Percentiles rank a stretch among this genome's conserved stretches.
These are phyloP conservation scores for Neoboletus magnificus DNA, from an alignment of 768 basidiomycete species.

Conservation along the genomic window DNA sequence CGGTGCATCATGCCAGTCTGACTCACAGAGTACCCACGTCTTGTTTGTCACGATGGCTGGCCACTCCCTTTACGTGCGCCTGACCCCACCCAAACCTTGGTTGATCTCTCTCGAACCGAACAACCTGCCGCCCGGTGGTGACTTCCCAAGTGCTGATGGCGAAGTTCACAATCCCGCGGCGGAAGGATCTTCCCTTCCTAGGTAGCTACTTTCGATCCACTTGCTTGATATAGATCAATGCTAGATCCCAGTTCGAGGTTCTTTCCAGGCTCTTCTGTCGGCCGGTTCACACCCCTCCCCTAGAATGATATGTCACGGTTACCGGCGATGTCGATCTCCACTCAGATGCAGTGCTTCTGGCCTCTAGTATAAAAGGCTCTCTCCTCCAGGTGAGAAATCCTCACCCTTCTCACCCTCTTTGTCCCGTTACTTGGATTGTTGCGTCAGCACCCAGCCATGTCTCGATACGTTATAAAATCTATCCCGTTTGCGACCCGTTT, in stretches of 20 bases:
- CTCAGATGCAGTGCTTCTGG: neutral
- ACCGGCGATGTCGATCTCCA: neutral
- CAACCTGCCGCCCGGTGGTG: neutral
- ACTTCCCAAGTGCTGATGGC: neutral
- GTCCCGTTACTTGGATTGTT: neutral
- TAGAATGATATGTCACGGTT: neutral
- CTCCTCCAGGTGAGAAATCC: neutral
- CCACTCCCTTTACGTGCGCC: neutral
- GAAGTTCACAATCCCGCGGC: neutral
- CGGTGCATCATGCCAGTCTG: neutral
- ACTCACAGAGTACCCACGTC: neutral
- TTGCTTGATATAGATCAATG: neutral
- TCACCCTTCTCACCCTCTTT: neutral
- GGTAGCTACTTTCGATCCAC: neutral
- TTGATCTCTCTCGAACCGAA: neutral
- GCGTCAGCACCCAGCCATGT: conserved; percentile 29
- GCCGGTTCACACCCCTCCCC: neutral
- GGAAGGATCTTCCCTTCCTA: neutral
- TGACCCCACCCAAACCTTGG: neutral
- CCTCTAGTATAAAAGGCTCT: conserved; percentile 21
- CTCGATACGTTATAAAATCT: conserved; percentile 34
- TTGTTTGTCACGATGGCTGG: neutral
- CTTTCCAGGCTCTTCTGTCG: neutral
- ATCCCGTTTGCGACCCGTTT: conserved; percentile 48
- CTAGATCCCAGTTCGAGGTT: neutral